Conservation (phyloP, 78 protist genomes). For the Pelomyxa schiedti region DNA sequence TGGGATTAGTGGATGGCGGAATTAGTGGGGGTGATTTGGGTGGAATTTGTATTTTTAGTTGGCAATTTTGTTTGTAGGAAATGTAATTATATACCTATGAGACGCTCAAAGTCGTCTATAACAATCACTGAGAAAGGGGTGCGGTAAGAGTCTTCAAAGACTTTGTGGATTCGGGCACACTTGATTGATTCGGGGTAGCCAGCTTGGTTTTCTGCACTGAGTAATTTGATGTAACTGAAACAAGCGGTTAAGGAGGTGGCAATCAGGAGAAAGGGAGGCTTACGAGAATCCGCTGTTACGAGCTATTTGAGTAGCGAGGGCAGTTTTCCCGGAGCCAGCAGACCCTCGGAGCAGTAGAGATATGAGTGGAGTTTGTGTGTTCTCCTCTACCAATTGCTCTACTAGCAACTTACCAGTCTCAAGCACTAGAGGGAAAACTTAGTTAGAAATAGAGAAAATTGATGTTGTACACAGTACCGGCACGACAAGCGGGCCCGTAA, state of each 20-base stretch:
- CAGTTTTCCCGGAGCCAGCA: neutral
- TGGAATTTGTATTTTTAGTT: too few species aligned
- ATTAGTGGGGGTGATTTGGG: too few species aligned
- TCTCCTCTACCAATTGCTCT: conserved; percentile 34
- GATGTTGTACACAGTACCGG: neutral
- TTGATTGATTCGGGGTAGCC: conserved; percentile 71
- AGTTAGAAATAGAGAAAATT: neutral
- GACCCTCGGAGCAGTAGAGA: conserved; percentile 71
- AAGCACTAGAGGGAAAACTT: neutral
- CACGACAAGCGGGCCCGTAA: conserved; percentile 40
- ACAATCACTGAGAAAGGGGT: conserved; percentile 79
- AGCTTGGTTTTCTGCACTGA: conserved; percentile 68
- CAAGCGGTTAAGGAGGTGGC: conserved; percentile 45
- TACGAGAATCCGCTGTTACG: conserved; percentile 66
- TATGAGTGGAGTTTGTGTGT: conserved; percentile 61
- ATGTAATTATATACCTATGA: too few species aligned
- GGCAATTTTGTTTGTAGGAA: too few species aligned
- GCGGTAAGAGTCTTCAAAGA: conserved; percentile 93
- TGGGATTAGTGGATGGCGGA: too few species aligned
- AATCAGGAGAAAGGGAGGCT: conserved; percentile 87
- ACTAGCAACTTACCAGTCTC: neutral
- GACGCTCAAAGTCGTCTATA: conserved; percentile 92
- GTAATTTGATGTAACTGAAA: conserved; percentile 82
- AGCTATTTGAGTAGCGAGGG: neutral
- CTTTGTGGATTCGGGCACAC: conserved; percentile 49